phyloP scores from a whole-genome alignment of 257 asterid genomes.

The Solanum habrochaites region DNA sequence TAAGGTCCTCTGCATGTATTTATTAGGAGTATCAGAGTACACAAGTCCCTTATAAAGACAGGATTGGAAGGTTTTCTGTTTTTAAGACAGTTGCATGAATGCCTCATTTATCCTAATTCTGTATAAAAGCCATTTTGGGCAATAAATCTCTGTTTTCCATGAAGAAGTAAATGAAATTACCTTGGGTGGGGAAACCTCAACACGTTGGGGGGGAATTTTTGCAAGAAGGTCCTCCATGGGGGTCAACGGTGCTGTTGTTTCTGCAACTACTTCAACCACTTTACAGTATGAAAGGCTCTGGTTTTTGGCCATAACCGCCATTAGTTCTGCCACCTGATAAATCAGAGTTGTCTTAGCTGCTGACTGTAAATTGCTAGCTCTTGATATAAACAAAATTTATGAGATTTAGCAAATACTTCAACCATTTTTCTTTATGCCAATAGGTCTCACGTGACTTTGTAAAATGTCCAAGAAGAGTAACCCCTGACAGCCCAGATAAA shows the following conservation, averaged over 20 bases:
- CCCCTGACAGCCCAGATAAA: background rate
- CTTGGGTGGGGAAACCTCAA: constrained; percentile 24
- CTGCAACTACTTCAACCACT: constrained; percentile 88
- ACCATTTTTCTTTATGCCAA: background rate
- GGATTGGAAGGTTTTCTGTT: background rate
- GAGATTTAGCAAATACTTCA: background rate
- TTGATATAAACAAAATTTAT: background rate
- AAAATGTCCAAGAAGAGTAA: background rate
- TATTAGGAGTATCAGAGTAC: background rate
- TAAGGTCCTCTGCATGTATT: background rate
- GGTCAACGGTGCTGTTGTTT: constrained; percentile 75
- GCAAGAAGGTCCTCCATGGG: constrained; percentile 66
- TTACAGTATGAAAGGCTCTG: constrained; percentile 64
- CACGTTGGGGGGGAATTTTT: constrained; percentile 55
- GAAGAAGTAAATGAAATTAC: constrained; percentile 15
- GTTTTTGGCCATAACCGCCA: constrained; percentile 80
- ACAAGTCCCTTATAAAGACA: background rate
- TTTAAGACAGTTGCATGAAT: background rate
- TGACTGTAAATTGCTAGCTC: background rate
- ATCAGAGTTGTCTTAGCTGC: constrained; percentile 5
- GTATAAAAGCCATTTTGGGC: background rate
- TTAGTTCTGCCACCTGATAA: constrained; percentile 81
- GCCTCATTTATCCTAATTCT: background rate
- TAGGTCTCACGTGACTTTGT: background rate
- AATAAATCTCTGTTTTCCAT: background rate